Evolutionary conservation across 192 early-diverging fungal species (phyloP), one percentile per base, ranked within the genome.

Genomic region (Coemansia sp.): DNA sequence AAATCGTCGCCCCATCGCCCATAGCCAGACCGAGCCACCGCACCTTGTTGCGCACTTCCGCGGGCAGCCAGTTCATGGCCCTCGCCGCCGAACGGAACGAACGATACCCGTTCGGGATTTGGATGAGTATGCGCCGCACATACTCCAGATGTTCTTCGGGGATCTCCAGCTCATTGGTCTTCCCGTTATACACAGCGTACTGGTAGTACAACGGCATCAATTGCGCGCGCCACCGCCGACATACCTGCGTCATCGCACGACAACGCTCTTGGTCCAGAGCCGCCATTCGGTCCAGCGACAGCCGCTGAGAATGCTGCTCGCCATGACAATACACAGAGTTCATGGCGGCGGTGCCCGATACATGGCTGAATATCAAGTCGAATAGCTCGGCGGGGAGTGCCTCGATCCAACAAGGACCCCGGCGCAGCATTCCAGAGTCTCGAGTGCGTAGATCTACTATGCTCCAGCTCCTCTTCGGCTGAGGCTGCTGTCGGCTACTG

Each of bases 1-100:
- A 77, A 0, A 77, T 50, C 19, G 51, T 33, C 2, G 69, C 35
- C 14, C 13, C 7, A 4, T 31, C 46, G 16, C 50, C 59, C 74
- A 77, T 64, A 21, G 65, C 67, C 65, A 77, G 31, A 0, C 68
- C 68, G 6, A 77, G 44, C 69, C 74, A 77, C 27, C 35, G 6
- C 14, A 77, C 35, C 27, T 41, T 46, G 8, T 13, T 3, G 29
- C 74, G 68, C 62, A 71, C 69, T 6, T 59, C 62, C 3, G 56
- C 35, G 5, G 69, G 62, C 37, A 77, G 62, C 31, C 60, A 51
- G 45, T 65, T 65, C 53, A 77, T 34, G n/a, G 41, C 51, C 19
- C 75, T 44, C 11, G 35, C 69, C 4, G 68, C 54, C 36, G 57
- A 72, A 24, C 75, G 69, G 41, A 68, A 77, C 46, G 75, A 67